phyloP scores from a whole-genome alignment of 306 rosid genomes.

The Luffa acutangula region DNA sequence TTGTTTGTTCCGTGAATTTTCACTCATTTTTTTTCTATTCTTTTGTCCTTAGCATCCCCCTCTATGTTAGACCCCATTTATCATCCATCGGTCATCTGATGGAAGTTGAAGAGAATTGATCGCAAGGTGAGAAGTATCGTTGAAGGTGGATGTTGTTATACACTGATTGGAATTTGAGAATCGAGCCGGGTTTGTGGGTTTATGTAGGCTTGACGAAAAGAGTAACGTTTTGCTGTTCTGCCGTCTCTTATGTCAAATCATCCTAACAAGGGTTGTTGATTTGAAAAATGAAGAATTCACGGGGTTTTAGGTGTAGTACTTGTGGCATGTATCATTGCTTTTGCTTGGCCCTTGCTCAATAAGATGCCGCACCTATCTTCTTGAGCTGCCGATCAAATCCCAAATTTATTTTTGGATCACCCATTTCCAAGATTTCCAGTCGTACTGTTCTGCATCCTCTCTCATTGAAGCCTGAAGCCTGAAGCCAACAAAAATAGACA shows the following conservation, averaged over 20 bases:
- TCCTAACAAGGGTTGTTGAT: constrained; percentile 17
- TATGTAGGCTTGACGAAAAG: constrained; percentile 41
- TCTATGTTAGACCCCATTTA: not conserved
- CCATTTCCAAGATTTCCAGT: not conserved
- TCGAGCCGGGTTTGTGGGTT: constrained; percentile 43
- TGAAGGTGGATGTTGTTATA: constrained; percentile 42
- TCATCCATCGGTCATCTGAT: not conserved
- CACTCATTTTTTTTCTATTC: not conserved
- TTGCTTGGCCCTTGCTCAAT: not conserved
- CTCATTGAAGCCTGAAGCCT: not conserved
- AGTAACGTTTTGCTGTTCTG: constrained; percentile 45
- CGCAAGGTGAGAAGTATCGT: constrained; percentile 36
- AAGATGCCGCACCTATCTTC: not conserved
- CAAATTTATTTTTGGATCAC: not conserved
- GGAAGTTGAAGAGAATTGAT: constrained; percentile 53
- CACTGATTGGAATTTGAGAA: constrained; percentile 27
- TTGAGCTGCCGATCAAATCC: not conserved
- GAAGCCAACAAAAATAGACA: not conserved
- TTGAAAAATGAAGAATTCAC: constrained; percentile 26
- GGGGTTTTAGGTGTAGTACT: constrained; percentile 50
- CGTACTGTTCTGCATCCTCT: not conserved
- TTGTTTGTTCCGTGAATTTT: not conserved
- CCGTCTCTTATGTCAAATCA: constrained; percentile 30
- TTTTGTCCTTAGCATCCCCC: not conserved
- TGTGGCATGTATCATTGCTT: constrained; percentile 28